phyloP scores from a whole-genome alignment of 306 rosid genomes.

The Cicer pinnatifidum region DNA sequence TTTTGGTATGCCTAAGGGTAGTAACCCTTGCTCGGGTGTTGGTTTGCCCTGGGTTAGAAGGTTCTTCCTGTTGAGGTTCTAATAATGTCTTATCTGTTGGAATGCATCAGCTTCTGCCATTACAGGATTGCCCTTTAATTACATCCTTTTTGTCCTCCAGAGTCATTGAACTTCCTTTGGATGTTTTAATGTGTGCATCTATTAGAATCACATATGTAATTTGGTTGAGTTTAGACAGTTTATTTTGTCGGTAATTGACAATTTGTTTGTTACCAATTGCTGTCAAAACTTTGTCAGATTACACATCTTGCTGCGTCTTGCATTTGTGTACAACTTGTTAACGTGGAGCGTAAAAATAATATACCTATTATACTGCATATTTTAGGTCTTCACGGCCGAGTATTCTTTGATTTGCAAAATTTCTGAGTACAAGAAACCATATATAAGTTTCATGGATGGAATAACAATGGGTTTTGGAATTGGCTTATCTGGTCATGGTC shows the following conservation, averaged over 20 bases:
- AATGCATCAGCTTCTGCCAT: slow-evolving; percentile 16
- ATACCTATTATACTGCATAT: slow-evolving; percentile 29
- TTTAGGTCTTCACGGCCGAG: slow-evolving; percentile 92
- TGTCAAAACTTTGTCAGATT: slow-evolving; percentile 16
- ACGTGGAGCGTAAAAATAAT: slow-evolving; percentile 29
- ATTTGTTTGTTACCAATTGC: slow-evolving; percentile 33
- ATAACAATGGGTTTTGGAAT: slow-evolving; percentile 97
- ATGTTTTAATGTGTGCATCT: slow-evolving; percentile 26
- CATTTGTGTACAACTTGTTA: slow-evolving; percentile 39
- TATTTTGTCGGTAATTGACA: slow-evolving; percentile 14
- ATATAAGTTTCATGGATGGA: slow-evolving; percentile 94
- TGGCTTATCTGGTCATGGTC: slow-evolving; percentile 96
- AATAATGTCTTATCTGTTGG: slow-evolving; percentile 3
- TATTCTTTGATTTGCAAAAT: slow-evolving; percentile 94
- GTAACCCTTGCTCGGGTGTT: not conserved
- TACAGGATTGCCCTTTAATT: slow-evolving; percentile 22
- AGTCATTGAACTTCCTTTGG: slow-evolving; percentile 31
- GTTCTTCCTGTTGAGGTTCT: slow-evolving; percentile 33
- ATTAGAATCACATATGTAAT: slow-evolving; percentile 2
- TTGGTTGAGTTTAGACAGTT: slow-evolving; percentile 34
- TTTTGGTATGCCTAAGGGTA: too few relatives aligned
- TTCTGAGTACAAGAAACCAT: slow-evolving; percentile 86
- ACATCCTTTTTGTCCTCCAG: not conserved
- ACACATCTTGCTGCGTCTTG: slow-evolving; percentile 31
- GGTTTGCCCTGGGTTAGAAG: slow-evolving; percentile 21